Evolutionary conservation across 805 yeast species (phyloP).

Genomic region (Teunomyces cretensis): DNA sequence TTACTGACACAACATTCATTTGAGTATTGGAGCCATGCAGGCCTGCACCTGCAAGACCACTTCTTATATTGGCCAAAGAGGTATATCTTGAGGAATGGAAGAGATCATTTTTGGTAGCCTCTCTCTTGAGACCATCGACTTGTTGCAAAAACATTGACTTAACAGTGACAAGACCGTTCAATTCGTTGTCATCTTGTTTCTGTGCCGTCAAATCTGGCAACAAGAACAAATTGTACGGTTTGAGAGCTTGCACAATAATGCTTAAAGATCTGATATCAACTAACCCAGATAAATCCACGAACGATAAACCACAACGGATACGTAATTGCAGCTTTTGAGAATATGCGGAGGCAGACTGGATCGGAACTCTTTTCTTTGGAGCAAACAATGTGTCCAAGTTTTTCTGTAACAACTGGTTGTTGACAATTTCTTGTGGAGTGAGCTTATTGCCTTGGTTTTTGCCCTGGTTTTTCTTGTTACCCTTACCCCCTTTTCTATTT

Average conservation of each 20-base stretch:
- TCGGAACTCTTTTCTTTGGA: conserved; percentile 48
- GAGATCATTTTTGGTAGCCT: conserved; percentile 17
- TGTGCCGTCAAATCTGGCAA: conserved; percentile 44
- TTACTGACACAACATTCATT: conserved; percentile 31
- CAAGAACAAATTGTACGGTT: conserved; percentile 71
- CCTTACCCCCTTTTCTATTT: conserved; percentile 12
- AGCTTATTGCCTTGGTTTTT: conserved; percentile 25
- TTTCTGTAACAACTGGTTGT: conserved; percentile 39
- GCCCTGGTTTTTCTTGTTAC: conserved; percentile 15
- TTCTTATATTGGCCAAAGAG: conserved; percentile 31
- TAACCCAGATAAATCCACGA: conserved; percentile 77
- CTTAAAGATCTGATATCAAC: conserved; percentile 81
- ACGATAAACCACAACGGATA: conserved; percentile 70
- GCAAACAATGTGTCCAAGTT: conserved; percentile 48
- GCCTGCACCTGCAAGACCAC: conserved; percentile 19
- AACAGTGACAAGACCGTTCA: conserved; percentile 29
- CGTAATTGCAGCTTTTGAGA: conserved; percentile 32
- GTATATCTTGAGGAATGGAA: conserved; percentile 25
- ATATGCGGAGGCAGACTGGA: conserved; percentile 19
- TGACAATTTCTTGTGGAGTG: conserved; percentile 44
- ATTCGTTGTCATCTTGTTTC: conserved; percentile 14
- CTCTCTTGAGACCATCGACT: conserved; percentile 24
- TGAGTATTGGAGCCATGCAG: conserved; percentile 14
- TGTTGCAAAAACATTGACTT: conserved; percentile 30
- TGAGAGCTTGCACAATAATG: conserved; percentile 72